Evolutionary conservation across 2,329 filamentous ascomycete genomes (phyloP), one percentile per base, ranked within the genome.

Genomic region (Immersiporthe knoxdaviesiana): DNA sequence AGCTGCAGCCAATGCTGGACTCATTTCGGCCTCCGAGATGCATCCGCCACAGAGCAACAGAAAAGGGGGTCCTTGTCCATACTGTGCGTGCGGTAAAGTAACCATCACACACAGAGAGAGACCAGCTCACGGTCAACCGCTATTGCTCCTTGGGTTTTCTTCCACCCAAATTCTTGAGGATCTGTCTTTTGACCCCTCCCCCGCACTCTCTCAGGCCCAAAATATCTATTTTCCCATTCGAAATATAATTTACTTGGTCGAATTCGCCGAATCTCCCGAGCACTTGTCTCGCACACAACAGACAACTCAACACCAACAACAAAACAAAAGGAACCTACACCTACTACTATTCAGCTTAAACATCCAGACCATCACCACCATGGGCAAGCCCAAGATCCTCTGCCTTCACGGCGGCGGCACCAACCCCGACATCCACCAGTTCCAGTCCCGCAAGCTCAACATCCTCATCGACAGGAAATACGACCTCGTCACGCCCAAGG

Each of bases 371-470:
- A 52, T n/a, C n/a, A n/a, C n/a, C n/a, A 10, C 21, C 37, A 68
- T 68, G 66, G 60, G 60, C 35, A 68, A 68, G 21, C 66, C 66
- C 50, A 68, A 64, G 52, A 68, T 68, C 24, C 66, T 68, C 24
- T 68, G 66, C 30, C 61, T 68, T 16, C 66, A 68, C 52, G 66
- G 66, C 2, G 66, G 66, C 39, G 66, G 66, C 37, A 68, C 66
- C 50, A 68, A 68, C 37, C 66, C 66, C 14, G 66, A 68, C 27
- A 68, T 68, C 24, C 66, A 68, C 41, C 66, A 59, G 35, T 68
- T 68, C 32, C 66, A 68, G 21, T 63, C 66, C 27, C 66, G 66
- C 32, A 68, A 68, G 50, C 66, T 68, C 61, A 68, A 68, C 27
- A 47, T 63, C 21, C 61, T 59, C 50, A 56, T 68, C 60, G 66